Evolutionary conservation across 2,329 filamentous ascomycete genomes (phyloP).

Genomic region (Penicillium hordei): DNA sequence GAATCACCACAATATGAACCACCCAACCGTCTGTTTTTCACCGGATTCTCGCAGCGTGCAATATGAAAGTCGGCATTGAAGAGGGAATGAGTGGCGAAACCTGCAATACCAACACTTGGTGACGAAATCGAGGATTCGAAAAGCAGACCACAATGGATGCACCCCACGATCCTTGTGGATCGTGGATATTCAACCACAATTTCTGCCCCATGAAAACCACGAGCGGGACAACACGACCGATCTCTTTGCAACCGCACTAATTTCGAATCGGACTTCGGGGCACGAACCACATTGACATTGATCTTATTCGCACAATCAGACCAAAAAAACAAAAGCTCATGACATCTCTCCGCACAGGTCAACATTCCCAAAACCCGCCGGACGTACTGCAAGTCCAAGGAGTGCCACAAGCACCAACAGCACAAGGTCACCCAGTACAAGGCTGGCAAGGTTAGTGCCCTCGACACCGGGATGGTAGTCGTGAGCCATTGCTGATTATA

Average conservation of each 20-base stretch:
- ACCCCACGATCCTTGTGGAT: neutral
- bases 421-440: constrained; percentile 97
- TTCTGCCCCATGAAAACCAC: neutral
- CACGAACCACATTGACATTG: constrained; percentile 7
- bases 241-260: constrained; percentile 7
- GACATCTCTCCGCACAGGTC: constrained; percentile 59
- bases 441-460: constrained; percentile 73
- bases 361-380: constrained; percentile 98
- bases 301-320: constrained; percentile 4
- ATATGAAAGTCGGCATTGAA: neutral
- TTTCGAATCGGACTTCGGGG: constrained; percentile 14
- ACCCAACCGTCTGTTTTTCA: neutral
- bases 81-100: neutral
- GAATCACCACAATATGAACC: constrained; percentile 1
- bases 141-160: neutral
- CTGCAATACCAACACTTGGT: neutral
- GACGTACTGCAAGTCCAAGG: constrained; percentile 97
- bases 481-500: constrained; percentile 29
- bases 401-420: constrained; percentile 89
- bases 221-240: neutral
- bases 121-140: neutral
- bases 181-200: neutral
- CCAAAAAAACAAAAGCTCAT: constrained; percentile 25
- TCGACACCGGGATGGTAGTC: constrained; percentile 19
- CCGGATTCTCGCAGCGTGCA: neutral